Evolutionary conservation across 2,329 filamentous ascomycete species (phyloP), one percentile per base, ranked within the genome.

Genomic region (Cyanodermella asteris): DNA sequence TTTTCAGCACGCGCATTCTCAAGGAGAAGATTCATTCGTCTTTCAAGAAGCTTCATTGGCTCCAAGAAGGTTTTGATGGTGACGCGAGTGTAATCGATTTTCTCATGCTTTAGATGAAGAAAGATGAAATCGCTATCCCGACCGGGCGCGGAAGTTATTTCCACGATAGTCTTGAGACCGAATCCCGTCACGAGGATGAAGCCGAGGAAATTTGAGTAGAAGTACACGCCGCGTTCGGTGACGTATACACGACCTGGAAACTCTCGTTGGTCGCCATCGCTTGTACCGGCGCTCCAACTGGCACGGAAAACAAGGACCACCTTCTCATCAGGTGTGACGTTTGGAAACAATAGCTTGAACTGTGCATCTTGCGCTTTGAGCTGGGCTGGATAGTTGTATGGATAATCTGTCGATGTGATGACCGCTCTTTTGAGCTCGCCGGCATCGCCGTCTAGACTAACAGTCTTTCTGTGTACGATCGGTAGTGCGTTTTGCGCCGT

Each of bases 51-150:
- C 32, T 67, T 65, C 21, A 93, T 56, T 13, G 87, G 75, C 37
- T 94, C 84, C 13, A 97, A 56, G 53, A 93, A 97, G 0, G 78
- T 76, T 52, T 91, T 94, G 42, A 97, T 67, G 0, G 77, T 84
- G 30, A 94, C 65, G 26, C 78, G 62, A 4, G 71, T 70, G 23
- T 71, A 71, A 8, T 64, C 69, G 21, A 60, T 58, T 31, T 61
- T 64, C 29, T 66, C 64, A 24, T 71, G 61, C 38, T 73, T 70
- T 26, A 73, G 60, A 41, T 93, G 82, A 19, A 97, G 50, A 44
- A 81, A 91, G 16, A 94, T 63, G 44, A 82, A 91, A 49, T 97
- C 87, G 42, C 80, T 91, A 38, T 93, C 81, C 42, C 72, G 72
- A 12, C 87, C 87, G 8, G 80, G 73, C 2, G 80, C 80, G 18